Base-by-base conservation (phyloP, 108 stramenopile genomes). In the Nitzschia sp. region DNA sequence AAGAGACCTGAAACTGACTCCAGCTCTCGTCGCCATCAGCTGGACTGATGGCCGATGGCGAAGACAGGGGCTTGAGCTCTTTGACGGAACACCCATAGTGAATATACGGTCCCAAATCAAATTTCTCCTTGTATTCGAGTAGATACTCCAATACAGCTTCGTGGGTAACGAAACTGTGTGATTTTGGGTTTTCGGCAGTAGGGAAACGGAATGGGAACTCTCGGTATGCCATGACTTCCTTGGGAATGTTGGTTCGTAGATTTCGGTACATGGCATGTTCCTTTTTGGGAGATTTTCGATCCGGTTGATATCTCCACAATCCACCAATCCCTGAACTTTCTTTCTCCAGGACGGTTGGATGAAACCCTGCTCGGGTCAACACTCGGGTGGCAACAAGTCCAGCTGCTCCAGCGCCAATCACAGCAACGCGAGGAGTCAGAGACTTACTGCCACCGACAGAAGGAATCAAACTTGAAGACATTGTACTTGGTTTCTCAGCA, bases 331-430 rank as follows among this genome's bases (percentile, higher is more conserved):
- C 66, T 37, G 54, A 19, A 43, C 54, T n/a, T 12, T 83, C 78
- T 40, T 79, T 53, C 64, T 93, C 89, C 38, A 93, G 70, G 11
- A 88, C 80, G 10, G 53, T 60, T 0, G 70, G 61, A 37, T 21
- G 24, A 22, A 56, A 25, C 2, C 73, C 78, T 34, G 65, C 53
- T 29, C 87, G 77, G 0, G 79, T 73, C 25, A 90, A 71, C 2
- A 86, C 80, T 14, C 89, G 85, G 9, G 91, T 87, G 3, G 87
- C 63, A 7, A 82, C 85, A 42, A 93, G 59, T 50, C 91, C 91
- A 0, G 91, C 83, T 0, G 91, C 88, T 41, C 91, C 91, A 15
- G 77, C 87, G n/a, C 91, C 91, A 57, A 93, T 86, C 22, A 93
- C 77, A 19, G 87, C 91, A 53, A 93, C 59, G 19, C 57, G 57